Percentiles rank a stretch among this genome's conserved stretches.
Conservation (phyloP, 169 alveolate species). For the Cryptosporidium muris region DNA sequence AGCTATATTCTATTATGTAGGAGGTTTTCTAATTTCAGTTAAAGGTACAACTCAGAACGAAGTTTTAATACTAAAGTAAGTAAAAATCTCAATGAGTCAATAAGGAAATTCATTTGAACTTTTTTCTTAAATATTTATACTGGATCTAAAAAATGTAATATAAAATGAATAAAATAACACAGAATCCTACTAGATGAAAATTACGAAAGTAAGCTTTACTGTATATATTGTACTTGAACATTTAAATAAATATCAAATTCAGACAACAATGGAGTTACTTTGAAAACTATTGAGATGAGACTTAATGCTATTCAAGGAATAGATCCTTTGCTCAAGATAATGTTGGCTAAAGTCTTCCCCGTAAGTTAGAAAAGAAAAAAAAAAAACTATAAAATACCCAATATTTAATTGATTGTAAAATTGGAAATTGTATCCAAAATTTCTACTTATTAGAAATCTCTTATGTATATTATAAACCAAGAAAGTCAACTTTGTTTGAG, state of each 20-base stretch:
- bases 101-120: background rate
- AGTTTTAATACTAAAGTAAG: conserved; percentile 45
- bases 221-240: background rate
- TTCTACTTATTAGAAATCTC: conserved; percentile 11
- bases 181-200: background rate
- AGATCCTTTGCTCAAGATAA: conserved; percentile 35
- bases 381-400: too few species aligned
- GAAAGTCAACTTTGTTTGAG: background rate
- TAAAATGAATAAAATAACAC: background rate
- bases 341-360: conserved; percentile 49
- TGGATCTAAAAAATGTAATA: background rate
- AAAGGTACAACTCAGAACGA: conserved; percentile 4
- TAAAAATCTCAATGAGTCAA: background rate
- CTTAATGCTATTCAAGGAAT: conserved; percentile 57
- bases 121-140: too few species aligned
- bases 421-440: background rate
- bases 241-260: background rate
- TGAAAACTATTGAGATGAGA: conserved; percentile 31
- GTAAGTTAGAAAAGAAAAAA: conserved; percentile 13
- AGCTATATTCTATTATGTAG: conserved; percentile 57
- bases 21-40: conserved; percentile 14
- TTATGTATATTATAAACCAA: background rate
- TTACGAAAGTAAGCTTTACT: too few species aligned
- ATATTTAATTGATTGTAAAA: too few species aligned
- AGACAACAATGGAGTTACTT: conserved; percentile 15